Conservation (phyloP, 2,329 filamentous ascomycete species). For the Tolypocladium endophyticum region DNA sequence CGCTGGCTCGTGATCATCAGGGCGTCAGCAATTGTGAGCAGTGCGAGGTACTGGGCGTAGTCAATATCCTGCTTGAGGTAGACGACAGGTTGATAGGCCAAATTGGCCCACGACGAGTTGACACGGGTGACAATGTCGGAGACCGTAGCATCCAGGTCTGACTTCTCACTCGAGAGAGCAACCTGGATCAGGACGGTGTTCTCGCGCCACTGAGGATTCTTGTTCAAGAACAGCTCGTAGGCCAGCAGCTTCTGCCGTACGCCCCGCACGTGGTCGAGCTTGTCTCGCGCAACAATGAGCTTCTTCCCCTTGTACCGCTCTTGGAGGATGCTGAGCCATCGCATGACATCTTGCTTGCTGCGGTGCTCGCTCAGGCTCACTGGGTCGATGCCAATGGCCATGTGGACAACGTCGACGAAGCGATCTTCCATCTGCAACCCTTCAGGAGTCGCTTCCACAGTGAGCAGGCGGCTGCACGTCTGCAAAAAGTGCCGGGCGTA, state of each 20-base stretch:
- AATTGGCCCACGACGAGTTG: constrained; percentile 81
- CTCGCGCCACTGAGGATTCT: constrained; percentile 81
- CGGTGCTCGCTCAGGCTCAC: constrained; percentile 62
- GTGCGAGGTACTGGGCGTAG: constrained; percentile 84
- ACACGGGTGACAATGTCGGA: constrained; percentile 92
- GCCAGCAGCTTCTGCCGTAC: constrained; percentile 88
- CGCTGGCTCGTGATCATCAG: constrained; percentile 92
- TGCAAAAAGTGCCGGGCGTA: constrained; percentile 92
- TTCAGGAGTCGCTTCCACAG: constrained; percentile 80
- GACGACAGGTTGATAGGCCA: constrained; percentile 85
- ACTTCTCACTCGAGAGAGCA: constrained; percentile 79
- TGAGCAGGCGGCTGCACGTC: constrained; percentile 83
- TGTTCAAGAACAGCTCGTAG: constrained; percentile 88
- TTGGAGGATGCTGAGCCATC: constrained; percentile 71
- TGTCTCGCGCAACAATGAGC: constrained; percentile 86
- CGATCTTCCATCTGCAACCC: constrained; percentile 86
- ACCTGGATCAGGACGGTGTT: constrained; percentile 89
- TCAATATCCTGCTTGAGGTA: constrained; percentile 93
- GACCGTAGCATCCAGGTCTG: constrained; percentile 76
- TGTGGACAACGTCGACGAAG: constrained; percentile 78
- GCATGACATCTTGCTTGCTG: constrained; percentile 58
- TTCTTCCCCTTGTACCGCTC: constrained; percentile 81
- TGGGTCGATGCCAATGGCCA: constrained; percentile 87
- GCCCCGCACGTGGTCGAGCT: constrained; percentile 85
- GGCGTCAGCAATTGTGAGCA: constrained; percentile 80